Conservation (phyloP, 192 early-diverging fungal species). For the Backusella tuberculispora region DNA sequence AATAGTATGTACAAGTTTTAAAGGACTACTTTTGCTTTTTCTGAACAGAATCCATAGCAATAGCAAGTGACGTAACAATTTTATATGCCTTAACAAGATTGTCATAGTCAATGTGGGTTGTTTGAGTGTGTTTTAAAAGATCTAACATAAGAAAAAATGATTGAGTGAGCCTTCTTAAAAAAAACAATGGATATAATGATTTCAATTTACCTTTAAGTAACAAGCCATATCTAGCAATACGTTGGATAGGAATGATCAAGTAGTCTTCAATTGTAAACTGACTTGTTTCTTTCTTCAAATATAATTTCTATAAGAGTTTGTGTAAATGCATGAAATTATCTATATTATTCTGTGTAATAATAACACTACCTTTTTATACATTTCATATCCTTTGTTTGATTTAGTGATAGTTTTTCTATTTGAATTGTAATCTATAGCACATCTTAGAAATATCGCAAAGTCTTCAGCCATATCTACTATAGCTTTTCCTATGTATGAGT, state of each 20-base stretch:
- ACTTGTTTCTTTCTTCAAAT: slow-evolving; percentile 48
- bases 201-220: slow-evolving; percentile 52
- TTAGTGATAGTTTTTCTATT: slow-evolving; percentile 25
- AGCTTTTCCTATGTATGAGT: slow-evolving; percentile 9
- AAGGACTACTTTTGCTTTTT: slow-evolving; percentile 4
- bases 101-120: slow-evolving; percentile 30
- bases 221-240: slow-evolving; percentile 73
- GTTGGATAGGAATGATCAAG: slow-evolving; percentile 79
- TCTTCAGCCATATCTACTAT: slow-evolving; percentile 9
- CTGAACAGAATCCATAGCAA: slow-evolving; percentile 35
- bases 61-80: slow-evolving; percentile 27
- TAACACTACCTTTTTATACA: slow-evolving; percentile 23
- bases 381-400: slow-evolving; percentile 30
- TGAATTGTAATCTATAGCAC: slow-evolving; percentile 27
- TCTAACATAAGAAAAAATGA: slow-evolving; percentile 21
- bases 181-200: not conserved
- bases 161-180: not conserved
- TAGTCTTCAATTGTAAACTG: slow-evolving; percentile 67
- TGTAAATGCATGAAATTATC: not conserved
- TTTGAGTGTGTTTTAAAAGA: slow-evolving; percentile 34
- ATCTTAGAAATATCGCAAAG: slow-evolving; percentile 22
- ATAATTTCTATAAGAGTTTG: slow-evolving; percentile 25
- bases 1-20: not conserved
- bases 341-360: not conserved
- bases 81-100: slow-evolving; percentile 36